These are phyloP conservation scores for Elsinoe arachidis DNA, from an alignment of 2,329 filamentous ascomycete genomes.

Conservation along the genomic window DNA sequence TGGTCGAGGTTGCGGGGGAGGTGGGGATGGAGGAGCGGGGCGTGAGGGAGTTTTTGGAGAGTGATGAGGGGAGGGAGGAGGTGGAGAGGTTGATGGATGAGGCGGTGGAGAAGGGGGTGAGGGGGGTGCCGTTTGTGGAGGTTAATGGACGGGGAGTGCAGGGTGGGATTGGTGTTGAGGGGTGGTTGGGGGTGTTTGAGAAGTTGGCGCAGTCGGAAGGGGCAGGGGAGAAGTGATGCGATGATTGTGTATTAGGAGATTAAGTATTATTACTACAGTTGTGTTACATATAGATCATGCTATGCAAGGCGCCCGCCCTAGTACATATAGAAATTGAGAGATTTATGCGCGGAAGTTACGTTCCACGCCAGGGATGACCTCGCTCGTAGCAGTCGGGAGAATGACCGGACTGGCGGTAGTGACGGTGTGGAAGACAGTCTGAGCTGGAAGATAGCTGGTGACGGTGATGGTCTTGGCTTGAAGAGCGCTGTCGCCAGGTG, in stretches of 20 bases:
- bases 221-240: neutral
- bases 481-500: constrained; percentile 1
- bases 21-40: constrained; percentile 37
- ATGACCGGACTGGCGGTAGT: neutral
- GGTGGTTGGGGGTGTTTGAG: neutral
- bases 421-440: constrained; percentile 10
- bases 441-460: constrained; percentile 8
- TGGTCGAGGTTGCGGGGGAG: constrained; percentile 34
- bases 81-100: constrained; percentile 40
- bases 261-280: neutral
- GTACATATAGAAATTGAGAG: neutral
- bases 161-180: neutral
- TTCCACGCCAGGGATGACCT: neutral
- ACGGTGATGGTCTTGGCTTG: constrained; percentile 5
- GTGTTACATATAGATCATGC: neutral
- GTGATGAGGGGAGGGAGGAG: constrained; percentile 36
- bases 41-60: constrained; percentile 35
- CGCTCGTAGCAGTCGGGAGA: neutral
- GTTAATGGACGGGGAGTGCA: neutral
- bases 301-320: neutral
- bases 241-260: neutral
- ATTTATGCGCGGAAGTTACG: neutral
- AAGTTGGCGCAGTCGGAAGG: neutral
- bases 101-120: constrained; percentile 20
- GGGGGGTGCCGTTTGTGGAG: neutral